Base-by-base conservation (phyloP, 2,329 filamentous ascomycete species). In the Cladosporium oxysporum region DNA sequence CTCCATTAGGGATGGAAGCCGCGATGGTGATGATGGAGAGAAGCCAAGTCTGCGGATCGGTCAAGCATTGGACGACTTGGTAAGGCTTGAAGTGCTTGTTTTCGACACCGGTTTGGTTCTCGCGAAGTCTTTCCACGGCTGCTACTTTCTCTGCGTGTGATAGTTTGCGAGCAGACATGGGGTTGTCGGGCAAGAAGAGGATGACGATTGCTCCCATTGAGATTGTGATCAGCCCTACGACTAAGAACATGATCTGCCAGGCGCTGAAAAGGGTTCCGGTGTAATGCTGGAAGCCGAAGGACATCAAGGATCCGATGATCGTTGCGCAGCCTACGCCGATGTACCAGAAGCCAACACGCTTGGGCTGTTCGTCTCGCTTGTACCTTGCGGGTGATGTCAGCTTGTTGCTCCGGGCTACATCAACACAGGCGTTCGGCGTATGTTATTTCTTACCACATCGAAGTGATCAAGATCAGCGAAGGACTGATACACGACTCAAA, bases 111-210 rank as follows among this genome's bases (percentile, higher is more conserved):
- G 76, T 79, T 65, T 79, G 77, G 60, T 81, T 80, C 75, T 76
- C 77, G 2, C 77, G 71, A 18, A 81, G 69, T 8, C 86, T 79
- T 71, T 89, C 86, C 11, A 88, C 81, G 0, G 87, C 85, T 7
- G 88, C 76, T 0, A 87, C 71, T 65, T 84, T 87, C 57, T 89
- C 87, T 14, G 84, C 78, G 5, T 83, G 80, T 0, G 77, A 80
- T 2, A 89, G 79, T 57, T 87, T 88, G 28, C 83, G 85, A 1
- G 86, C 83, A 28, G 85, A 81, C 71, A 88, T 83, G 0, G 88
- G 88, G 0, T 86, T 88, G 69, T 90, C 88, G 0, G 88, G 88
- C 82, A 90, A 87, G 62, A 84, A 83, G 23, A 83, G 75, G 73
- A 86, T 80, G 8, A 90, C 82, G 12, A 83, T 71, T 0, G 80